Percentiles rank a stretch among this genome's conserved stretches.
phyloP scores from a whole-genome alignment of 768 basidiomycete genomes.

The Amanita jacksonii region DNA sequence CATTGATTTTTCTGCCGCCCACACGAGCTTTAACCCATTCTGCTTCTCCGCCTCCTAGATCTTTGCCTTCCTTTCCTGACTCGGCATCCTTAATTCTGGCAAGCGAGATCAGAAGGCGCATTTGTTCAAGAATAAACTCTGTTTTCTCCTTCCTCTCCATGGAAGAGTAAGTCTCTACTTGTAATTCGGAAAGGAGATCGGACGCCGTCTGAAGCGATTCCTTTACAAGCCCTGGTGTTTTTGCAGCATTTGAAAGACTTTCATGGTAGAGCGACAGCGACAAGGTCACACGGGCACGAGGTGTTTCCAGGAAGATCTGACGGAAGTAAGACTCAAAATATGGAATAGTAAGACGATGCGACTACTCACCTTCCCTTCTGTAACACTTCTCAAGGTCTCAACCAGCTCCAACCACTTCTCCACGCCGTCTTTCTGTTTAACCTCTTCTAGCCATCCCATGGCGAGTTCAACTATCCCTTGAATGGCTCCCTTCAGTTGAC shows the following conservation, averaged over 20 bases:
- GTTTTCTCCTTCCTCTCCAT: conserved; percentile 99
- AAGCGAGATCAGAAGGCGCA: conserved; percentile 77
- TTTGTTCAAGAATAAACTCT: conserved; percentile 96
- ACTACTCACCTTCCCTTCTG: conserved; percentile 85
- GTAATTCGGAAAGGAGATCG: conserved; percentile 87
- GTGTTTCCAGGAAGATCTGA: conserved; percentile 97
- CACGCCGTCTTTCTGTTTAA: conserved; percentile 56
- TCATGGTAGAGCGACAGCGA: conserved; percentile 83
- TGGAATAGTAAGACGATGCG: background rate
- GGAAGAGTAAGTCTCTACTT: conserved; percentile 97
- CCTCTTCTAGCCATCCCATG: conserved; percentile 73
- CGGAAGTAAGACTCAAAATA: background rate
- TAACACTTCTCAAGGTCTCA: conserved; percentile 82
- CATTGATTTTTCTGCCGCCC: conserved; percentile 89
- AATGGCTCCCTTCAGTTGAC: conserved; percentile 85
- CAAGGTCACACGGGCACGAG: conserved; percentile 89
- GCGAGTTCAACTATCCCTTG: conserved; percentile 87
- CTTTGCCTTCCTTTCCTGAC: conserved; percentile 52
- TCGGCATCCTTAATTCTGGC: conserved; percentile 70
- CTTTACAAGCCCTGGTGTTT: conserved; percentile 37
- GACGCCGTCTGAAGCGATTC: conserved; percentile 80
- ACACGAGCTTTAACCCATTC: conserved; percentile 94
- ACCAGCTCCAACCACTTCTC: conserved; percentile 82
- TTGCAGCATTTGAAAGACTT: conserved; percentile 38
- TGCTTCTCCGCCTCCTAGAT: conserved; percentile 63